Evolutionary conservation across 306 rosid species (phyloP).

Genomic region (Canavalia gladiata): DNA sequence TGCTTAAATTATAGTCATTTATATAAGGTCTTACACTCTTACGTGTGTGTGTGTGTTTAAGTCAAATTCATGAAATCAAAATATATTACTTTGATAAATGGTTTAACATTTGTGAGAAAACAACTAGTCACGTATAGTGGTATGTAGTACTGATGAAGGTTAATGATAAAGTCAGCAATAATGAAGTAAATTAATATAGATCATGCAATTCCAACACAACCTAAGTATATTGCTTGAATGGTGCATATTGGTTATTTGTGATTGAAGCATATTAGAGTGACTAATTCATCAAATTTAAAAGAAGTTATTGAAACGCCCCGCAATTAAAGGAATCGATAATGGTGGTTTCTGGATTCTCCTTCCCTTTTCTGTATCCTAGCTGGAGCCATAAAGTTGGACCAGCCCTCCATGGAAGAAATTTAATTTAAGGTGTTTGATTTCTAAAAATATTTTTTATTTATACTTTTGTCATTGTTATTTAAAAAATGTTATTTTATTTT

Average conservation of each 20-base stretch:
- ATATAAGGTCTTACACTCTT: too few species aligned
- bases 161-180: neutral
- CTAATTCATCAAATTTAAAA: slow-evolving; percentile 6
- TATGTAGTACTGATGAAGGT: neutral
- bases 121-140: neutral
- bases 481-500: too few species aligned
- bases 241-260: neutral
- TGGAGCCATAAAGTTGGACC: slow-evolving; percentile 44
- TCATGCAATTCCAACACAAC: neutral
- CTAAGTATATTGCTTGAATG: neutral
- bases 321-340: slow-evolving; percentile 1
- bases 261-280: neutral
- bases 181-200: too few species aligned
- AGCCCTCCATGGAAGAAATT: neutral
- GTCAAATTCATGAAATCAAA: neutral
- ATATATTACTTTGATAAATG: neutral
- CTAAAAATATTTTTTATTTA: too few species aligned
- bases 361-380: neutral
- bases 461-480: too few species aligned
- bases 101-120: neutral
- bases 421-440: neutral
- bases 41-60: too few species aligned
- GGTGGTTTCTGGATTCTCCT: neutral
- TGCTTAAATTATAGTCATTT: neutral
- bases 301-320: neutral